phyloP scores from a whole-genome alignment of 2,329 filamentous ascomycete genomes.

The Shiraia bambusicola region DNA sequence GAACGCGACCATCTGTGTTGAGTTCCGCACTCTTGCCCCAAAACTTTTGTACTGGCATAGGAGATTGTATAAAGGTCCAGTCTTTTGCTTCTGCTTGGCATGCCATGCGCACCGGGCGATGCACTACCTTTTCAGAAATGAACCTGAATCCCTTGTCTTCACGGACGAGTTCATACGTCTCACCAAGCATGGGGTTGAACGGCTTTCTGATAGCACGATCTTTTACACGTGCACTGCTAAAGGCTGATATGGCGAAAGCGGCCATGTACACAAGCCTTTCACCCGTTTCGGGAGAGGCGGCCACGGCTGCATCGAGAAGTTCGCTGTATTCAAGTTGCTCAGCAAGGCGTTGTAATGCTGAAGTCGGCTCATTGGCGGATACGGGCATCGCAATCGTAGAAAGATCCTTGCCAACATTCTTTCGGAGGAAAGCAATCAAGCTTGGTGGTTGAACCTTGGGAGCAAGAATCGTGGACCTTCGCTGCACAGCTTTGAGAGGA shows the following conservation, averaged over 20 bases:
- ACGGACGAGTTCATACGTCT: conserved; percentile 90
- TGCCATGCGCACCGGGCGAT: conserved; percentile 88
- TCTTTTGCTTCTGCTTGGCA: conserved; percentile 84
- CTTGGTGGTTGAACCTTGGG: conserved; percentile 82
- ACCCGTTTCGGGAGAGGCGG: conserved; percentile 55
- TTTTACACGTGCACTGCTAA: conserved; percentile 78
- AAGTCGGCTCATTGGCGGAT: conserved; percentile 90
- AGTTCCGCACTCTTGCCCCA: conserved; percentile 97
- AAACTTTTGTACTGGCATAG: conserved; percentile 91
- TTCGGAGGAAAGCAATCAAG: conserved; percentile 89
- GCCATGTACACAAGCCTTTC: conserved; percentile 82
- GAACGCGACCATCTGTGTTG: conserved; percentile 84
- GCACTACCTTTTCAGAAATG: conserved; percentile 91
- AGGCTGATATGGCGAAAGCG: conserved; percentile 86
- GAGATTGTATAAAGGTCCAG: conserved; percentile 87
- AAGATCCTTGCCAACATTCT: conserved; percentile 97
- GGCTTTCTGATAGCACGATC: conserved; percentile 93
- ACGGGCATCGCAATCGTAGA: conserved; percentile 98
- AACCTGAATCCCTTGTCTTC: conserved; percentile 86
- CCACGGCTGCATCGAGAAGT: conserved; percentile 69
- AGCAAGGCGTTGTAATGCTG: conserved; percentile 81
- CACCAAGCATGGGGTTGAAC: conserved; percentile 94
- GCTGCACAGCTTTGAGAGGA: conserved; percentile 67
- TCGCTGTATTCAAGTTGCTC: conserved; percentile 91
- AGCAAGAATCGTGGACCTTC: conserved; percentile 70